These are phyloP conservation scores for Leccinum subspadiceum DNA, from an alignment of 1,284 basidiomycete species.

Conservation along the genomic window DNA sequence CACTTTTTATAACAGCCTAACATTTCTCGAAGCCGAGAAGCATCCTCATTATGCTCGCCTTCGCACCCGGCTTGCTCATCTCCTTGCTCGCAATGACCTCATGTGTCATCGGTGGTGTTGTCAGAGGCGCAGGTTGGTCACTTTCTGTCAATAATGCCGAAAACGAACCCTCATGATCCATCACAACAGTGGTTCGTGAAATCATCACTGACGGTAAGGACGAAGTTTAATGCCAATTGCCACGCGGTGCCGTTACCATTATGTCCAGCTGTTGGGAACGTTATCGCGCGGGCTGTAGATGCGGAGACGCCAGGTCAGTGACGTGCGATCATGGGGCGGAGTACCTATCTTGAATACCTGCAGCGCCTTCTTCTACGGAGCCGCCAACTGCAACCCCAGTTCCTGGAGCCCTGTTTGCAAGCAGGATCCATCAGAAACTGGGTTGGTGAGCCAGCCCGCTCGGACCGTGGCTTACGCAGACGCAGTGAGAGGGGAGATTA, in stretches of 20 bases:
- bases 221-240: background rate
- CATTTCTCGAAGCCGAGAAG: background rate
- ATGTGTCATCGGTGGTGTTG: slow-evolving; percentile 1
- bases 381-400: background rate
- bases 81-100: slow-evolving; percentile 13
- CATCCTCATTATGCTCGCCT: slow-evolving; percentile 11
- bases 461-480: background rate
- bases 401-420: slow-evolving; percentile 7
- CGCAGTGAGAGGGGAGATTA: background rate
- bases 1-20: background rate
- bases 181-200: slow-evolving; percentile 1
- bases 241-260: background rate
- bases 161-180: background rate
- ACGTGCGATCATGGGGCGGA: background rate
- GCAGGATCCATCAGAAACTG: slow-evolving; percentile 13
- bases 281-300: background rate
- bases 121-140: slow-evolving; percentile 11
- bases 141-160: background rate
- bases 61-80: slow-evolving; percentile 7
- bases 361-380: background rate
- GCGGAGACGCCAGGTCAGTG: slow-evolving; percentile 9
- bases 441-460: background rate
- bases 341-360: background rate
- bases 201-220: slow-evolving; percentile 6
- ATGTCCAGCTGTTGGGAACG: background rate